Conservation (phyloP, 2,329 filamentous ascomycete species). For the Phyllosticta citrichinensis region DNA sequence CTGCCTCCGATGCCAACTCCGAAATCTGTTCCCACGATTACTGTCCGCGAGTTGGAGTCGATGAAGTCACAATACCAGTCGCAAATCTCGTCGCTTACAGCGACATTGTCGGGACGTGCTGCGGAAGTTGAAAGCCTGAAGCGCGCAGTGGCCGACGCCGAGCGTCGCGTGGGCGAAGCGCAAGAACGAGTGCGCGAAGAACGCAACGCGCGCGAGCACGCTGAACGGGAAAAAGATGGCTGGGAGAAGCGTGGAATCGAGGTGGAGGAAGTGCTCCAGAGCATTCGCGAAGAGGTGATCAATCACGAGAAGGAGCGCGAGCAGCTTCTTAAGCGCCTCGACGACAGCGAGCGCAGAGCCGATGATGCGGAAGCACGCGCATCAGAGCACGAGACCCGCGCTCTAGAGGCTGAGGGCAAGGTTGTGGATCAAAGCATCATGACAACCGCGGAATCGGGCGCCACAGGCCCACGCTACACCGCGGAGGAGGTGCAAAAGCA, state of each 20-base stretch:
- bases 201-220: slow-evolving; percentile 56
- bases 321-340: slow-evolving; percentile 61
- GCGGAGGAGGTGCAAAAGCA: slow-evolving; percentile 46
- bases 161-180: slow-evolving; percentile 80
- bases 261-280: slow-evolving; percentile 71
- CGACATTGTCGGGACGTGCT: slow-evolving; percentile 83
- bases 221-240: slow-evolving; percentile 63
- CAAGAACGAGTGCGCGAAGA: slow-evolving; percentile 77
- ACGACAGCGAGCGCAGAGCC: slow-evolving; percentile 62
- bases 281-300: slow-evolving; percentile 73
- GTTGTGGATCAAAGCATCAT: slow-evolving; percentile 45
- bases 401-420: slow-evolving; percentile 49
- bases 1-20: slow-evolving; percentile 90
- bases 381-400: slow-evolving; percentile 51
- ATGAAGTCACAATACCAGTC: slow-evolving; percentile 85
- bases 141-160: slow-evolving; percentile 77
- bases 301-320: slow-evolving; percentile 72
- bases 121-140: slow-evolving; percentile 84
- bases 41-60: slow-evolving; percentile 82
- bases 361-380: slow-evolving; percentile 68
- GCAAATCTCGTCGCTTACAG: slow-evolving; percentile 88
- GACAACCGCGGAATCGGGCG: slow-evolving; percentile 47
- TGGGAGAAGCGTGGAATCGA: slow-evolving; percentile 82
- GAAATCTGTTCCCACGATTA: slow-evolving; percentile 80
- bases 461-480: slow-evolving; percentile 24